A percentile compares a stretch with the other conserved stretches of the same genome.
Evolutionary conservation across 148 eudicot species (phyloP).

Genomic region (Polygonum aviculare): DNA sequence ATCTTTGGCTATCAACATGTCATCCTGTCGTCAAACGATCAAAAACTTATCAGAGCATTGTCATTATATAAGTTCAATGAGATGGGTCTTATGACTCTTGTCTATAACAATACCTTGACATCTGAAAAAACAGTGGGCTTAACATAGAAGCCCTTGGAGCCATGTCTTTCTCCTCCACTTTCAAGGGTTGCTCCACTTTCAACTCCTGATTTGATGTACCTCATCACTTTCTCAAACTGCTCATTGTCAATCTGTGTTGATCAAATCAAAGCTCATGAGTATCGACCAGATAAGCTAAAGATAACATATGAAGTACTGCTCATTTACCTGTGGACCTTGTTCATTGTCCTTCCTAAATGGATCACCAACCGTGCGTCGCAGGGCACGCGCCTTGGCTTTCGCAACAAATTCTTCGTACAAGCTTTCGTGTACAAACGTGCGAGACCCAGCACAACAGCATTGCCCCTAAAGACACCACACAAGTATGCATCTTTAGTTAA

Average conservation of each 20-base stretch:
- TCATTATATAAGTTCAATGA: too few relatives aligned
- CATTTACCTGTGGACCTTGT: slow-evolving; percentile 88
- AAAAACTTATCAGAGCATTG: too few relatives aligned
- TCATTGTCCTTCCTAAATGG: slow-evolving; percentile 71
- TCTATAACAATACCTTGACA: slow-evolving; percentile 41
- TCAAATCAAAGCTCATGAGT: not conserved
- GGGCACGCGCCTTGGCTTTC: slow-evolving; percentile 70
- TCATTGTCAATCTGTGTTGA: slow-evolving; percentile 41
- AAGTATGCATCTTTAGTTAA: too few relatives aligned
- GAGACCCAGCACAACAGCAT: slow-evolving; percentile 90
- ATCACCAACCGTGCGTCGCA: slow-evolving; percentile 61
- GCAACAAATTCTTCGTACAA: slow-evolving; percentile 75
- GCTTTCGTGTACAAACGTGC: slow-evolving; percentile 77
- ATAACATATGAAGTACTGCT: not conserved
- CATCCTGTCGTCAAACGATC: slow-evolving; percentile 37
- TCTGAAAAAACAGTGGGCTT: slow-evolving; percentile 92
- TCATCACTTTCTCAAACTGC: slow-evolving; percentile 67
- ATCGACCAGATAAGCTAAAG: too few relatives aligned
- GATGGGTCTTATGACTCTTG: too few relatives aligned
- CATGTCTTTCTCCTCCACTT: slow-evolving; percentile 74
- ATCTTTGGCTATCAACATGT: slow-evolving; percentile 78
- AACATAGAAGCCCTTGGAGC: slow-evolving; percentile 62
- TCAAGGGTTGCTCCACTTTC: slow-evolving; percentile 81
- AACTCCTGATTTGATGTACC: slow-evolving; percentile 50
- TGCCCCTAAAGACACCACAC: slow-evolving; percentile 48